Evolutionary conservation across 495 filamentous ascomycete species (phyloP).

Genomic region (Lepidopterella palustris): DNA sequence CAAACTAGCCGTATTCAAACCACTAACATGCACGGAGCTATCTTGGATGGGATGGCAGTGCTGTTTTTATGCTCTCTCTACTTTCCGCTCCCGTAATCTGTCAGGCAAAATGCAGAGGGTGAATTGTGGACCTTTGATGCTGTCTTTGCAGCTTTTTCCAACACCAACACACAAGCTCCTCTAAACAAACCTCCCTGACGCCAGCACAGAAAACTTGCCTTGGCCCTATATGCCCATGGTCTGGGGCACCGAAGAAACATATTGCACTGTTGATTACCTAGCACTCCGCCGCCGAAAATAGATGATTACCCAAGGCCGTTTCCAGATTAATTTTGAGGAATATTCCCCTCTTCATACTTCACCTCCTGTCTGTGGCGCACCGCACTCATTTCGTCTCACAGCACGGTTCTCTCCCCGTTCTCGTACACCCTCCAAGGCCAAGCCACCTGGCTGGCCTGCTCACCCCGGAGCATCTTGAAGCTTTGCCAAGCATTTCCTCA

Average conservation of each 20-base stretch:
- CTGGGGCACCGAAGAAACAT: background rate
- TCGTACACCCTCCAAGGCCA: too few relatives aligned
- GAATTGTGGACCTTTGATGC: too few relatives aligned
- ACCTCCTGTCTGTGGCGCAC: background rate
- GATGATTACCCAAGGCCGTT: background rate
- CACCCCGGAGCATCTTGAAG: too few relatives aligned
- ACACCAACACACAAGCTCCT: background rate
- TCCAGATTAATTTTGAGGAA: background rate
- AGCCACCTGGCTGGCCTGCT: too few relatives aligned
- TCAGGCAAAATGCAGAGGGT: too few relatives aligned
- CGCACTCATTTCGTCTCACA: background rate
- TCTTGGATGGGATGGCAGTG: too few relatives aligned
- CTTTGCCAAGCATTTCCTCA: background rate
- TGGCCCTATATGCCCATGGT: background rate
- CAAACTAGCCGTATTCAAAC: background rate
- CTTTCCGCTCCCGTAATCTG: too few relatives aligned
- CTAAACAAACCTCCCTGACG: background rate
- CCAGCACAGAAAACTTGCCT: constrained; percentile 1
- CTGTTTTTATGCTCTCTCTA: too few relatives aligned
- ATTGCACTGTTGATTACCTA: background rate
- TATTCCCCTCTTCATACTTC: background rate
- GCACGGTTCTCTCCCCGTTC: background rate
- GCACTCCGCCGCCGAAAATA: background rate
- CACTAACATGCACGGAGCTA: background rate
- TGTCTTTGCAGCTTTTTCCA: too few relatives aligned